A percentile compares a stretch with the other conserved stretches of the same genome.
These are phyloP conservation scores for Tilletia horrida DNA, from an alignment of 1,284 basidiomycete species.

Conservation along the genomic window DNA sequence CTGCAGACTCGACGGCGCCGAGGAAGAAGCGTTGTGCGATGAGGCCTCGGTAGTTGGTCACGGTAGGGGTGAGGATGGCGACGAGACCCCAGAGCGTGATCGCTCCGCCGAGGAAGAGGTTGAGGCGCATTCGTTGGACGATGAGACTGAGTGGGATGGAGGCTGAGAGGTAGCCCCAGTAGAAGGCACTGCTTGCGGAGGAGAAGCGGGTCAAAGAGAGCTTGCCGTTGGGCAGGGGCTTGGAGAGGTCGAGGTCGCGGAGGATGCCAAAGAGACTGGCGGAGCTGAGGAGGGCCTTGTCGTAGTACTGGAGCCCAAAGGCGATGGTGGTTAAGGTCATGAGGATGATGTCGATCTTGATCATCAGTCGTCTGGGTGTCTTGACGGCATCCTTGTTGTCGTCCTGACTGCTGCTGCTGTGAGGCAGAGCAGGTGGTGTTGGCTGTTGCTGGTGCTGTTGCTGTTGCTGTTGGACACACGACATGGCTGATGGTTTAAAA, in stretches of 20 bases:
- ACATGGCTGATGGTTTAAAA: no score
- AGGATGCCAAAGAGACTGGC: constrained; percentile 60
- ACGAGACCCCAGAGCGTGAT: constrained; percentile 59
- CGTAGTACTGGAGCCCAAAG: constrained; percentile 59
- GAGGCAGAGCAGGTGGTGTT: not conserved
- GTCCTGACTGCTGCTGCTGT: not conserved
- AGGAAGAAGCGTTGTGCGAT: constrained; percentile 57
- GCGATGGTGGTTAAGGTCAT: constrained; percentile 59
- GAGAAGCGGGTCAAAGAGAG: constrained; percentile 36
- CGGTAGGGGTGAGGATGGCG: constrained; percentile 59
- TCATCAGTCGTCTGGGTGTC: not conserved
- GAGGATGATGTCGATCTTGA: constrained; percentile 36
- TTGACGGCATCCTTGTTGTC: not conserved
- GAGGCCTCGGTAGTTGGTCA: constrained; percentile 56
- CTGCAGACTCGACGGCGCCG: constrained; percentile 53
- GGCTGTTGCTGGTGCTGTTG: no score
- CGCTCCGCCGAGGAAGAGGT: constrained; percentile 40
- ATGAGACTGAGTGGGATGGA: constrained; percentile 58
- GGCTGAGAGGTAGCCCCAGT: constrained; percentile 59
- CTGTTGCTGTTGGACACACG: no score
- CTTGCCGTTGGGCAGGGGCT: constrained; percentile 48
- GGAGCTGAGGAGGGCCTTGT: constrained; percentile 59
- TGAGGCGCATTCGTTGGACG: constrained; percentile 58
- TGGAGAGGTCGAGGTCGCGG: constrained; percentile 54
- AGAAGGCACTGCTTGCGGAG: constrained; percentile 54